These are phyloP conservation scores for Mrakia frigida DNA, from an alignment of 768 basidiomycete genomes.

Conservation along the genomic window DNA sequence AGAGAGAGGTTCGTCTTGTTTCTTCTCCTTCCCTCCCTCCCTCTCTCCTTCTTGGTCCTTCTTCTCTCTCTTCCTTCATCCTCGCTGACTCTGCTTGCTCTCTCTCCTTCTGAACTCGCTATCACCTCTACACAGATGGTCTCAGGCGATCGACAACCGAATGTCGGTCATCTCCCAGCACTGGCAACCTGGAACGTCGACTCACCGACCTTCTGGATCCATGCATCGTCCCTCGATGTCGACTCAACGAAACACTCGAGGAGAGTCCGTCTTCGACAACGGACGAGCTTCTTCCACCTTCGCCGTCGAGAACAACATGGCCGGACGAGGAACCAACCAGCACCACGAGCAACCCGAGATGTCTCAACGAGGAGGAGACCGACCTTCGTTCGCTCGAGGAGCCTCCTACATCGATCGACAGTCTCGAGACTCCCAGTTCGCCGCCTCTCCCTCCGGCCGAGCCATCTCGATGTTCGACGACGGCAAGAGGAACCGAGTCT, in stretches of 20 bases:
- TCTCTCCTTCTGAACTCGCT: background rate
- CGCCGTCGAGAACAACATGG: conserved; percentile 23
- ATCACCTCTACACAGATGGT: conserved; percentile 8
- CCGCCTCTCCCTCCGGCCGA: background rate
- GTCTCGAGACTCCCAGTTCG: background rate
- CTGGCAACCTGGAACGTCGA: conserved; percentile 30
- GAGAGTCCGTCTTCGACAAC: conserved; percentile 16
- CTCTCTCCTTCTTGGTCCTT: background rate
- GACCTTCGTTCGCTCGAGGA: conserved; percentile 12
- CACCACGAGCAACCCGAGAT: conserved; percentile 24
- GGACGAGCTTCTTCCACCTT: conserved; percentile 26
- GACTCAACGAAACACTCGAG: conserved; percentile 12
- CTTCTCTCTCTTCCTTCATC: background rate
- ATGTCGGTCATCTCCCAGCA: conserved; percentile 31
- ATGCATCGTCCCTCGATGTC: conserved; percentile 19
- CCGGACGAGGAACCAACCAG: conserved; percentile 17
- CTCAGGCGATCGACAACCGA: conserved; percentile 31
- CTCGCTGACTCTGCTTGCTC: background rate
- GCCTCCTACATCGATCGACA: conserved; percentile 8
- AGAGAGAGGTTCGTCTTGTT: conserved; percentile 24
- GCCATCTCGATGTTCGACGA: conserved; percentile 23
- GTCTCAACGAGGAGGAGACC: background rate
- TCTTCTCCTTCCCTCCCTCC: background rate
- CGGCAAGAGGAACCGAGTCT: conserved; percentile 35
- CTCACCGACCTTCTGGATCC: conserved; percentile 19